phyloP scores from a whole-genome alignment of 179 eudicot genomes.

The Carnegiea gigantea region DNA sequence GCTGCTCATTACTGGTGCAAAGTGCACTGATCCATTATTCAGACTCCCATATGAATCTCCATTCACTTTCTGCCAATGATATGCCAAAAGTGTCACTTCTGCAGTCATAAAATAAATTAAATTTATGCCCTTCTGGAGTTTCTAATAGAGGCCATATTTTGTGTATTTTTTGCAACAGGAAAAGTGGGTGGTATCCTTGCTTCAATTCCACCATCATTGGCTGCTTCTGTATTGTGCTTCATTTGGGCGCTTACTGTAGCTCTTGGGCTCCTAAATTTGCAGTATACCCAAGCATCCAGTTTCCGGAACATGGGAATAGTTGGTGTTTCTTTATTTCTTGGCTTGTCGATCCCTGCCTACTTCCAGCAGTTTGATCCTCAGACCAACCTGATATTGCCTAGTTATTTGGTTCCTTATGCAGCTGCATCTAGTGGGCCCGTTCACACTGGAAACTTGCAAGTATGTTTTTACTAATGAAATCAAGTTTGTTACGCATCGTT shows the following conservation, averaged over 20 bases:
- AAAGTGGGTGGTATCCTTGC: conserved; percentile 93
- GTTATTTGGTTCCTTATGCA: conserved; percentile 72
- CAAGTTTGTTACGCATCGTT: too few relatives aligned
- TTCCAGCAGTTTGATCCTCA: conserved; percentile 75
- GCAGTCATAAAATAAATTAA: neutral
- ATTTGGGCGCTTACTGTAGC: conserved; percentile 82
- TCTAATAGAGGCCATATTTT: conserved; percentile 1
- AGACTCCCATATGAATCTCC: neutral
- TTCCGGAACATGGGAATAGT: conserved; percentile 79
- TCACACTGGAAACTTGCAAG: conserved; percentile 59
- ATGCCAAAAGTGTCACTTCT: neutral
- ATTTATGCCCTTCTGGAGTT: neutral
- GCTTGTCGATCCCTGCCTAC: conserved; percentile 87
- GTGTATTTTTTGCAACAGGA: conserved; percentile 39
- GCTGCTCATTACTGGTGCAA: neutral
- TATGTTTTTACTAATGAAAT: conserved; percentile 26
- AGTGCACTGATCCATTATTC: neutral
- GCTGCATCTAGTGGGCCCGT: conserved; percentile 90
- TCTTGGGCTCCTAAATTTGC: conserved; percentile 76
- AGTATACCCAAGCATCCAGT: conserved; percentile 68
- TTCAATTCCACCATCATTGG: conserved; percentile 87
- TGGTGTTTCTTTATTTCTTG: conserved; percentile 86
- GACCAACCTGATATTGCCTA: conserved; percentile 63
- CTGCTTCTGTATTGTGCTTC: conserved; percentile 84
- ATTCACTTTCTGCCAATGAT: neutral